Evolutionary conservation across 2,329 filamentous ascomycete species (phyloP), one percentile per base, ranked within the genome.

Genomic region (Drechslerella stenobrocha): DNA sequence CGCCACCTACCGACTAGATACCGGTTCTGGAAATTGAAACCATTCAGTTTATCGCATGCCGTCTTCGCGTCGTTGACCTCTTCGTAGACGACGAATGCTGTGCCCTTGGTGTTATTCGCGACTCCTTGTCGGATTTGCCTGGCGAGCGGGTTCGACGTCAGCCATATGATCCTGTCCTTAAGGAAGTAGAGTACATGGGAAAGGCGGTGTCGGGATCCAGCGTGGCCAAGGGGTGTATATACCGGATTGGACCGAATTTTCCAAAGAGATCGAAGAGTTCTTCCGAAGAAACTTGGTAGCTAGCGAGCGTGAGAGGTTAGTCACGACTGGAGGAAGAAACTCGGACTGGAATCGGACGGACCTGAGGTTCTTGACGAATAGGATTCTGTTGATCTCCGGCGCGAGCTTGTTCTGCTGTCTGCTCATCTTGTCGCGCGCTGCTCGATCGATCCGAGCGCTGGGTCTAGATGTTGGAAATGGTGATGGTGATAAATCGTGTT

Each of bases 281-380:
- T 80, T 96, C 91, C 75, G 92, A 88, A 76, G 90, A 93, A 76
- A 98, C 91, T 88, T 95, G 96, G 85, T 96, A 97, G 87, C 91
- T 95, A 73, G 61, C 40, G 22, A 28, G 72, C 44, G 35, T 63
- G 48, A 23, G 45, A 42, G 11, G 30, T 52, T 52, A 40, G 40
- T 58, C 28, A 34, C 28, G n/a, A 32, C n/a, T 47, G 28, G 18
- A 30, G 23, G 26, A 40, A 24, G 11, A 30, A 30, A 30, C 5
- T 11, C 5, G 28, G 71, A 69, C 60, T 47, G 56, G 63, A 53
- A 55, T 64, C 61, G 4, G 11, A 79, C 81, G 73, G 79, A 95
- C 90, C 89, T 95, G 82, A 97, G 85, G 85, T 98, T 97, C 89
- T 97, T 97, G 76, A 97, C 92, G 85, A 97, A 97, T 82, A 98